These are phyloP conservation scores for Coemansia sp. DNA, from an alignment of 192 early-diverging fungal species.

Conservation along the genomic window DNA sequence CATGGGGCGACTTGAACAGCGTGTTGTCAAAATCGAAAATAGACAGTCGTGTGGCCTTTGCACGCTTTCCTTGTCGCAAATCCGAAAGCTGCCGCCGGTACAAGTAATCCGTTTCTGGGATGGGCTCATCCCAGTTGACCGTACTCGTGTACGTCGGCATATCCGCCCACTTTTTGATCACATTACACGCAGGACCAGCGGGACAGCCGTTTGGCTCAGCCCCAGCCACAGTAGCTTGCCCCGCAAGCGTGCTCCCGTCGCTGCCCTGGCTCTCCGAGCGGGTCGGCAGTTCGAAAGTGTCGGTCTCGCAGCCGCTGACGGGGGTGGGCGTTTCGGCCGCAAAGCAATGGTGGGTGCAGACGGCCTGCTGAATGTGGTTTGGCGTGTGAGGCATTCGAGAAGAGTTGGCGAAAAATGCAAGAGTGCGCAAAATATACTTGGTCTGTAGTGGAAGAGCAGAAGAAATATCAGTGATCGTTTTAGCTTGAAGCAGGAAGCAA, in stretches of 20 bases:
- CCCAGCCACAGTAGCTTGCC: background rate
- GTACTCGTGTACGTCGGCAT: conserved; percentile 37
- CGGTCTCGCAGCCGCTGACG: background rate
- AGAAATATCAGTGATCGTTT: background rate
- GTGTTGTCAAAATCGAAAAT: conserved; percentile 72
- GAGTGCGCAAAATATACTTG: background rate
- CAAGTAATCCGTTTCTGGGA: conserved; percentile 36
- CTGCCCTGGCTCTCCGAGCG: background rate
- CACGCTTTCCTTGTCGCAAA: conserved; percentile 29
- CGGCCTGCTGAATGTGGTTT: background rate
- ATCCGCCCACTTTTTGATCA: background rate
- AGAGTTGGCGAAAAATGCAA: background rate
- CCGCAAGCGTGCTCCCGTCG: background rate
- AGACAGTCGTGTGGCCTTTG: conserved; percentile 26
- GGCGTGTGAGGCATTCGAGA: conserved; percentile 1
- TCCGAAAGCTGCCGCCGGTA: conserved; percentile 41
- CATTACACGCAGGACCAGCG: background rate
- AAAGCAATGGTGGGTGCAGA: background rate
- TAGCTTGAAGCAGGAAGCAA: background rate
- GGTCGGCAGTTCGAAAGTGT: background rate
- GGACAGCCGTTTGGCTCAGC: background rate
- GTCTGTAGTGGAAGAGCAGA: background rate
- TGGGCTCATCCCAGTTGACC: conserved; percentile 35
- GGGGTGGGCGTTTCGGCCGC: background rate
- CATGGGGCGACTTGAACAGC: conserved; percentile 60